Conservation (phyloP, 768 basidiomycete species). For the Leucocoprinus birnbaumii region DNA sequence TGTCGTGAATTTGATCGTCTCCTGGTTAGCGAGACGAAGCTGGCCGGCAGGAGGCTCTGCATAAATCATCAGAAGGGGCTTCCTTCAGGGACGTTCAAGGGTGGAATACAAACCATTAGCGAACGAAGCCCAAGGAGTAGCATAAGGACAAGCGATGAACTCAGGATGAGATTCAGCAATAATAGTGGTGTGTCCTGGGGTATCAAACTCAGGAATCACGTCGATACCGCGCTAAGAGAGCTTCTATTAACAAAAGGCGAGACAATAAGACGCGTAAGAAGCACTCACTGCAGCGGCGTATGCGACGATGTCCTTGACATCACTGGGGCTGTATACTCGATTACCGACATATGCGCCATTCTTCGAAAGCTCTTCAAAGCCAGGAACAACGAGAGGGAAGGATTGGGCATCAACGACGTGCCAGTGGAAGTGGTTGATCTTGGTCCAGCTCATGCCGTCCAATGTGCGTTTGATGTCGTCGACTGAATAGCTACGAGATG, state of each 20-base stretch:
- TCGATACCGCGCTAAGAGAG: conserved; percentile 64
- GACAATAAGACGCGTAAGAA: not conserved
- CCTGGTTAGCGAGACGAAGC: conserved; percentile 62
- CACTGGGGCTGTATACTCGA: conserved; percentile 48
- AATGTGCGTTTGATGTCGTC: conserved; percentile 64
- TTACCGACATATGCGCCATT: conserved; percentile 65
- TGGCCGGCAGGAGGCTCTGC: conserved; percentile 83
- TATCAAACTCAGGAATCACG: conserved; percentile 74
- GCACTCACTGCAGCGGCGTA: conserved; percentile 69
- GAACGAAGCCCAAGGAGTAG: conserved; percentile 57
- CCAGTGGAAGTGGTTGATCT: conserved; percentile 84
- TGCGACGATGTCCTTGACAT: conserved; percentile 56
- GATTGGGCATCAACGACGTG: conserved; percentile 81
- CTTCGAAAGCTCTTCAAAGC: conserved; percentile 54
- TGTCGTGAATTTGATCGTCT: conserved; percentile 58
- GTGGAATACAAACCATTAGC: conserved; percentile 45
- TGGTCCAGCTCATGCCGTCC: conserved; percentile 78
- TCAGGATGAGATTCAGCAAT: conserved; percentile 72
- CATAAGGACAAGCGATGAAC: conserved; percentile 65
- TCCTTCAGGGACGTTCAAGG: not conserved
- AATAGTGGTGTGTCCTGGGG: conserved; percentile 77
- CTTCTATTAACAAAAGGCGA: not conserved
- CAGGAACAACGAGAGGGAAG: conserved; percentile 68
- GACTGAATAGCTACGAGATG: conserved; percentile 49
- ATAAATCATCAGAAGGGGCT: not conserved